A percentile compares a stretch with the other conserved stretches of the same genome.
These are phyloP conservation scores for Cystobasidium sp. DNA, from an alignment of 1,284 basidiomycete species.

Conservation along the genomic window DNA sequence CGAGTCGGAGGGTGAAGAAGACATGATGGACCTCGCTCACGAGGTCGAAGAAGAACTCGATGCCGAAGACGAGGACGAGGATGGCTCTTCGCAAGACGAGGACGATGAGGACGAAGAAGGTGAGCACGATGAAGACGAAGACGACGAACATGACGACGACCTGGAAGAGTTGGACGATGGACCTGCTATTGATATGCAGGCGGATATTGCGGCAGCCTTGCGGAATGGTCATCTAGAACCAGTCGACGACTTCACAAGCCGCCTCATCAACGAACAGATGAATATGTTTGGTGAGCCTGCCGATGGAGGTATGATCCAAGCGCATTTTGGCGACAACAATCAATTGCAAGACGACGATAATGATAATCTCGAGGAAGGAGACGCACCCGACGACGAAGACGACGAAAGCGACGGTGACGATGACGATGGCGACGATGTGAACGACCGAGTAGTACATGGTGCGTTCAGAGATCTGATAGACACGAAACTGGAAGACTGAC, in stretches of 20 bases:
- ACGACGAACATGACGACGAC: constrained; percentile 53
- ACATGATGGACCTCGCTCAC: constrained; percentile 34
- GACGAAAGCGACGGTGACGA: constrained; percentile 59
- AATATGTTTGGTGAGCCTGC: constrained; percentile 44
- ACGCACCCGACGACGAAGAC: constrained; percentile 59
- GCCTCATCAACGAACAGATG: constrained; percentile 61
- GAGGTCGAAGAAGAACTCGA: constrained; percentile 37
- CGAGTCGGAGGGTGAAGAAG: constrained; percentile 51
- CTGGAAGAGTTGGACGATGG: constrained; percentile 41
- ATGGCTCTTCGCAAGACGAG: constrained; percentile 18
- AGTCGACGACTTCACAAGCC: constrained; percentile 42
- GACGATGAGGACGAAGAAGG: constrained; percentile 43
- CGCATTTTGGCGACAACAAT: constrained; percentile 55
- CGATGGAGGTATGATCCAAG: constrained; percentile 36
- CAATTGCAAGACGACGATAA: constrained; percentile 59
- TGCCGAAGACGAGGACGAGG: constrained; percentile 41
- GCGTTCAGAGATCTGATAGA: not conserved
- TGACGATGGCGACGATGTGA: constrained; percentile 51
- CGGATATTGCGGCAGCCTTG: constrained; percentile 70
- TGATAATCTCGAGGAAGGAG: constrained; percentile 50
- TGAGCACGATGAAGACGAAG: constrained; percentile 43
- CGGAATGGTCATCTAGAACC: constrained; percentile 38
- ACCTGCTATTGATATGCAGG: constrained; percentile 62
- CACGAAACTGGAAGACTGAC: not conserved
- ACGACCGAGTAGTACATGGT: constrained; percentile 1